Conservation (phyloP, 1,139 yeast species). For the Geotrichum europaeum region DNA sequence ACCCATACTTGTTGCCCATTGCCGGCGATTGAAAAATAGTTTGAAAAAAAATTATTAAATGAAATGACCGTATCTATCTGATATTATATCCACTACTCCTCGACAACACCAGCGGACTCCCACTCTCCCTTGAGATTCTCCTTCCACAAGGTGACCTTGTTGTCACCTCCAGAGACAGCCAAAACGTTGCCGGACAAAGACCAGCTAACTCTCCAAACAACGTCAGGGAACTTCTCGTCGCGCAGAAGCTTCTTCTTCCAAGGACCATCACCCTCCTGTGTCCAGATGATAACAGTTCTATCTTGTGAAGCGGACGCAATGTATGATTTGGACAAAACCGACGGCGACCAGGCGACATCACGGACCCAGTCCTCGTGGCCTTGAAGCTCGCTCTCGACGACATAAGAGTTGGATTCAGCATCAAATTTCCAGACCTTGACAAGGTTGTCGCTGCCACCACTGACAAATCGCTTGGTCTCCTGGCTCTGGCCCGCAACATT, state of each 20-base stretch:
- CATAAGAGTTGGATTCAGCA: slow-evolving; percentile 47
- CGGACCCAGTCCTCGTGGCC: slow-evolving; percentile 99
- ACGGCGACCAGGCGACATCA: slow-evolving; percentile 97
- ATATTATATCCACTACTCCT: slow-evolving; percentile 44
- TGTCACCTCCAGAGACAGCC: slow-evolving; percentile 95
- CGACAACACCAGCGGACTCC: slow-evolving; percentile 95
- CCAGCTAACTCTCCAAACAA: slow-evolving; percentile 98
- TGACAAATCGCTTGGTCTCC: slow-evolving; percentile 62
- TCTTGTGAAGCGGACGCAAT: slow-evolving; percentile 99
- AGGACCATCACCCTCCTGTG: slow-evolving; percentile 60
- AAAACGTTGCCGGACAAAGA: slow-evolving; percentile 90
- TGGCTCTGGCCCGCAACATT: slow-evolving; percentile 24
- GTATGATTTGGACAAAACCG: slow-evolving; percentile 76
- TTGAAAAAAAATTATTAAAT: background rate
- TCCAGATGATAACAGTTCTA: slow-evolving; percentile 91
- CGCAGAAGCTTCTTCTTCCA: slow-evolving; percentile 75
- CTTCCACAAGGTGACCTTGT: slow-evolving; percentile 93
- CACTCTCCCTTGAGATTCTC: slow-evolving; percentile 90
- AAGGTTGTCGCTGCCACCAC: slow-evolving; percentile 93
- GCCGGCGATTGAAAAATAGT: background rate
- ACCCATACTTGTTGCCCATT: background rate
- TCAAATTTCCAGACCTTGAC: slow-evolving; percentile 87
- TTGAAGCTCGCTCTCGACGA: slow-evolving; percentile 67
- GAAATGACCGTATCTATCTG: background rate
- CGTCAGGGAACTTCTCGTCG: slow-evolving; percentile 86